A percentile compares a stretch with the other conserved stretches of the same genome.
Conservation (phyloP, 139 green algal genomes). For the Dunaliella primolecta region DNA sequence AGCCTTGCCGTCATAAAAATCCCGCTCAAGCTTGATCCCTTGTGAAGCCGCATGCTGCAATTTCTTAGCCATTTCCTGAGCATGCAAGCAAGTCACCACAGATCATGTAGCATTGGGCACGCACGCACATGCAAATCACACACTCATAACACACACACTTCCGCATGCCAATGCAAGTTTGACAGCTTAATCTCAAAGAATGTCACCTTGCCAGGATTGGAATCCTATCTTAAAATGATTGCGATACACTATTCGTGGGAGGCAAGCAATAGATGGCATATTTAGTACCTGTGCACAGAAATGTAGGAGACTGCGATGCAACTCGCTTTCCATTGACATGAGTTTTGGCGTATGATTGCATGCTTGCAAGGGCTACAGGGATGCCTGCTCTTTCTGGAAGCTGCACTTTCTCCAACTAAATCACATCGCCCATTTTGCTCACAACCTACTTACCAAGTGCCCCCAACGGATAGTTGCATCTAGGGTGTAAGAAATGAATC, state of each 20-base stretch:
- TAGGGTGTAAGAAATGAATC: slow-evolving; percentile 10
- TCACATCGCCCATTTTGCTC: neutral
- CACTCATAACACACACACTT: neutral
- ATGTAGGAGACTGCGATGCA: neutral
- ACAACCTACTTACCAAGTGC: neutral
- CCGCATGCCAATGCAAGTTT: neutral
- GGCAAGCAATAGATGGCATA: neutral
- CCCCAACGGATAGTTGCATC: neutral
- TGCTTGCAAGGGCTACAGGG: neutral
- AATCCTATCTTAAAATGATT: neutral
- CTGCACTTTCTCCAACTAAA: neutral
- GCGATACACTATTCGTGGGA: neutral
- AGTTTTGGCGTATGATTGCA: too few relatives aligned
- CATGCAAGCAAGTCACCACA: too few relatives aligned
- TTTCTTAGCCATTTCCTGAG: neutral
- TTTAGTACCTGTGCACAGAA: neutral
- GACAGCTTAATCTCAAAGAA: neutral
- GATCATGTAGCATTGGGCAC: neutral
- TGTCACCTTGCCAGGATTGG: neutral
- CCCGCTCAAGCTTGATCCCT: neutral
- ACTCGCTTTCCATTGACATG: too few relatives aligned
- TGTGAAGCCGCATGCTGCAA: neutral
- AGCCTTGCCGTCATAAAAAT: slow-evolving; percentile 16
- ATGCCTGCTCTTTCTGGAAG: too few relatives aligned
- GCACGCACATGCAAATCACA: too few relatives aligned